Base-by-base conservation (phyloP, 2,329 filamentous ascomycete species). In the Niveomyces coronatus region DNA sequence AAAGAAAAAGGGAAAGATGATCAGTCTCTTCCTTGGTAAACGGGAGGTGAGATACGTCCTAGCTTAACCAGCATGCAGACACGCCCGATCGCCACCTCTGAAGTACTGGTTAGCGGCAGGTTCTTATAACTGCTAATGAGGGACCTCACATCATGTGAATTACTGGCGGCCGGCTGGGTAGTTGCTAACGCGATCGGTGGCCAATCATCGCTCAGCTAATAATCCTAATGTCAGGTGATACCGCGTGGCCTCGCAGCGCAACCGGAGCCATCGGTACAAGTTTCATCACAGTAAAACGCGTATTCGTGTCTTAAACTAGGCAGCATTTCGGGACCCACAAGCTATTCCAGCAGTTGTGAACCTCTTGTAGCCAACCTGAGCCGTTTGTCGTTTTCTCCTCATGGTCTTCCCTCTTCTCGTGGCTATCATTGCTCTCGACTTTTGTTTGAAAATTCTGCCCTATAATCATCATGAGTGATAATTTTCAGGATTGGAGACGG, bases 401-500 rank as follows among this genome's bases (percentile, higher is more conserved):
- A n/a, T n/a, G n/a, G n/a, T n/a, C n/a, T n/a, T n/a, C n/a, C n/a
- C n/a, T n/a, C n/a, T n/a, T n/a, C n/a, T n/a, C n/a, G n/a, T n/a
- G n/a, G n/a, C 10, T 26, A 10, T 35, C 31, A 15, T 24, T 6
- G 4, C n/a, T 3, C 3, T 3, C 17, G 18, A 24, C 13, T 26
- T 26, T 30, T 7, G 20, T n/a, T 5, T 14, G 20, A 1, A 5
- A 19, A 9, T 18, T n/a, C 16, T 13, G 11, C 19, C 30, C 41
- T 16, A 34, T n/a, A n/a, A n/a, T n/a, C n/a, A n/a, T n/a, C n/a
- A 63, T 62, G 60, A 49, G 54, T 20, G 57, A 58, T 29, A 45
- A 35, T 10, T 54, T 50, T 19, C 50, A 56, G 32, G 68, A 74
- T 16, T 68, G 65, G 52, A 64, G 57, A 53, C 62, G 54, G 31